Evolutionary conservation across 2,329 filamentous ascomycete species (phyloP).

Genomic region (Parascedosporium putredinis): DNA sequence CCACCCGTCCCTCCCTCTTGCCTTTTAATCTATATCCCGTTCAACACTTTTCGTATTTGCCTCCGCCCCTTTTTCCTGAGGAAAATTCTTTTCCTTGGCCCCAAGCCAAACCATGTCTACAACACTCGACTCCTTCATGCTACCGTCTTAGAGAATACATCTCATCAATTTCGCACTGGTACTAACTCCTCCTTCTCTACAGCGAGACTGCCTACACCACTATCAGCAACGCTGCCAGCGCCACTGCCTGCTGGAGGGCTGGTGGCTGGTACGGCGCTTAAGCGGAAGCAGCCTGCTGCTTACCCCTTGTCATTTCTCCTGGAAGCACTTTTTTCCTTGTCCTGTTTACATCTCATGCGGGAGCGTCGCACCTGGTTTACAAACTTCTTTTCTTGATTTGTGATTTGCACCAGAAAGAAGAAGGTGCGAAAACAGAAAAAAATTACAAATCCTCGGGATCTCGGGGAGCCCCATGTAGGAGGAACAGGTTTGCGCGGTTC

Average conservation of each 20-base stretch:
- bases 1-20: not conserved
- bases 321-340: not conserved
- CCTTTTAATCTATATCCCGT: not conserved
- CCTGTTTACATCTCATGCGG: not conserved
- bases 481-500: no score
- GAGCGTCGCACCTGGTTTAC: not conserved
- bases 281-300: not conserved
- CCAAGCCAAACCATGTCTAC: no score
- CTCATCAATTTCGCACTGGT: no score
- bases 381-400: not conserved
- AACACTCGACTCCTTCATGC: no score
- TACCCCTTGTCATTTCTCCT: not conserved
- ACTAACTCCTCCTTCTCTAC: not conserved
- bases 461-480: no score
- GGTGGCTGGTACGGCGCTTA: constrained; percentile 24
- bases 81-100: no score
- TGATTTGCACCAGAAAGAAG: not conserved
- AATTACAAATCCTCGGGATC: no score
- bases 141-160: no score
- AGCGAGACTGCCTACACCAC: constrained; percentile 25
- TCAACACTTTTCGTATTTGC: not conserved
- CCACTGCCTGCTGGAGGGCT: constrained; percentile 24
- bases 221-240: constrained; percentile 21
- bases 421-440: no score
- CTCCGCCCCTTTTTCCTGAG: constrained; percentile 12